These are phyloP conservation scores for Bipolaris sorokiniana DNA, from an alignment of 2,329 filamentous ascomycete genomes.

Conservation along the genomic window DNA sequence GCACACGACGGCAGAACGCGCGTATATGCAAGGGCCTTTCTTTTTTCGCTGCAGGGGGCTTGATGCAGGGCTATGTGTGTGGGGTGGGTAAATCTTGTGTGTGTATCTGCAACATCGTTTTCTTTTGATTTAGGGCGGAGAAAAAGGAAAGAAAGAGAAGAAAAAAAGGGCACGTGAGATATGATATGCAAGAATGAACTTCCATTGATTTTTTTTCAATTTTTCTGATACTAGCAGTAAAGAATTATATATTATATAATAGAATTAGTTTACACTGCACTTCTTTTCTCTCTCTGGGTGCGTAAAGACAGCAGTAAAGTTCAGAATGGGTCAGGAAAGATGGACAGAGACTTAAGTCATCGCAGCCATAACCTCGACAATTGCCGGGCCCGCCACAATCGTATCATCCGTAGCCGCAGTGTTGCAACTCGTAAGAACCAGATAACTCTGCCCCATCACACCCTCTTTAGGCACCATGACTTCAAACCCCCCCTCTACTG, in stretches of 20 bases:
- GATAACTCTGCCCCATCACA: slow-evolving; percentile 33
- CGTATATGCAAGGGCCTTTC: no score
- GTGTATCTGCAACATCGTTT: no score
- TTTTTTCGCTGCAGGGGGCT: no score
- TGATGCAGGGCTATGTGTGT: no score
- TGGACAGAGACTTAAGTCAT: no score
- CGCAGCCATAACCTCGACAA: slow-evolving; percentile 29
- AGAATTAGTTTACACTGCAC: background rate
- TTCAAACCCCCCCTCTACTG: slow-evolving; percentile 23
- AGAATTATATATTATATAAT: no score
- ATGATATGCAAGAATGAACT: no score
- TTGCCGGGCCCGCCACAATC: slow-evolving; percentile 31
- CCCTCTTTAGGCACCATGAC: slow-evolving; percentile 33
- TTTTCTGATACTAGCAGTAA: no score
- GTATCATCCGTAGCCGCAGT: slow-evolving; percentile 34
- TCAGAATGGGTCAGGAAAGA: background rate
- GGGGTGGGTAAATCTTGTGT: no score
- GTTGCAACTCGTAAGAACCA: slow-evolving; percentile 34
- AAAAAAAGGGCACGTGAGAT: no score
- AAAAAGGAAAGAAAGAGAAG: background rate
- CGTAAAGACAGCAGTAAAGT: background rate
- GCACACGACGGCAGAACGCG: no score
- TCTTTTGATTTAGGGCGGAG: background rate
- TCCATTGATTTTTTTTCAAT: no score
- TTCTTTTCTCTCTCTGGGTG: background rate